A percentile compares a stretch with the other conserved stretches of the same genome.
phyloP scores from a whole-genome alignment of 1,284 basidiomycete species.

The Puccinia brachypodii region DNA sequence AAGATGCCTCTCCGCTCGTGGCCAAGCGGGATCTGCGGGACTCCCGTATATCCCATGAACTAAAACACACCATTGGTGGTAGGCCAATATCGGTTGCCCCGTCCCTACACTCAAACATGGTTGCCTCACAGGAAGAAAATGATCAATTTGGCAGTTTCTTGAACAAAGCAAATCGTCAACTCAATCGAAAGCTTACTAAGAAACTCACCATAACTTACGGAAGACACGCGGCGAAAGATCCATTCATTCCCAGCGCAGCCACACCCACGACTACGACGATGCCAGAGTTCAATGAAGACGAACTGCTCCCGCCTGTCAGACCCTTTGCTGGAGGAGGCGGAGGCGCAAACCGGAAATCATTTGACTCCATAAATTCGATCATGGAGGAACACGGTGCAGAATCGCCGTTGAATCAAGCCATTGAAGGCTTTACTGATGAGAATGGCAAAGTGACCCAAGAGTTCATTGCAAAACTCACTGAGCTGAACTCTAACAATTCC shows the following conservation, averaged over 20 bases:
- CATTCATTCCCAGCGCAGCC: conserved; percentile 24
- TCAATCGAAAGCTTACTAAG: conserved; percentile 35
- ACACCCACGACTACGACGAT: not conserved
- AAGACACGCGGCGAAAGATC: conserved; percentile 44
- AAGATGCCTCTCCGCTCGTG: not conserved
- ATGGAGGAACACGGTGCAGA: conserved; percentile 78
- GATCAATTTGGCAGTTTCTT: conserved; percentile 47
- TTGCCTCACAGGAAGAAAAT: conserved; percentile 21
- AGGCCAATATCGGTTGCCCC: conserved; percentile 41
- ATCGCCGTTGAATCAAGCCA: conserved; percentile 86
- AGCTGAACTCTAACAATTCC: conserved; percentile 77
- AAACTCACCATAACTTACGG: conserved; percentile 46
- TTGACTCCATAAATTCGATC: conserved; percentile 82
- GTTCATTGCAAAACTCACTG: conserved; percentile 80
- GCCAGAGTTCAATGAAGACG: conserved; percentile 15
- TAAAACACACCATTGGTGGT: not conserved
- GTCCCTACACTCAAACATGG: not conserved
- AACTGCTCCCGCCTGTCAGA: conserved; percentile 41
- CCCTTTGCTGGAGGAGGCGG: conserved; percentile 23
- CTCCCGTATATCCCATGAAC: not conserved
- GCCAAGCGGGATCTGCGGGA: not conserved
- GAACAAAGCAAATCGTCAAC: conserved; percentile 43
- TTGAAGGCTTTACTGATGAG: conserved; percentile 81
- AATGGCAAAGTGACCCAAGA: conserved; percentile 85
- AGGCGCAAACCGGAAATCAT: conserved; percentile 60